phyloP scores from a whole-genome alignment of 2,329 filamentous ascomycete species.

The Claviceps arundinis region DNA sequence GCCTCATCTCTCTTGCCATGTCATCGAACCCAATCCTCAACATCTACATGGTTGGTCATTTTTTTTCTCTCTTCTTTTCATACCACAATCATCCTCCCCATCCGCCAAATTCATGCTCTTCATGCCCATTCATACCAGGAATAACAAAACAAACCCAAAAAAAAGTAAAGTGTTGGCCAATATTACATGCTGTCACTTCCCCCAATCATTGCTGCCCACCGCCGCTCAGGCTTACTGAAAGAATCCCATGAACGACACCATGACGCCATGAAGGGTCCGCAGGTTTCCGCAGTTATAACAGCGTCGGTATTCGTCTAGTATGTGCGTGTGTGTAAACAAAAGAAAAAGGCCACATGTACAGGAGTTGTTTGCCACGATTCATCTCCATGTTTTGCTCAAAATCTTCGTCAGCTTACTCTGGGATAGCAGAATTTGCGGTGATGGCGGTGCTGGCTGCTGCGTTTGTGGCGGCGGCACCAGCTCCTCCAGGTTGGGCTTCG shows the following conservation, averaged over 20 bases:
- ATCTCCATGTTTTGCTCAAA: too few species aligned
- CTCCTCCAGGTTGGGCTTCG: constrained; percentile 15
- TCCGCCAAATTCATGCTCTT: neutral
- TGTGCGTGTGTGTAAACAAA: neutral
- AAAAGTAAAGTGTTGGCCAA: neutral
- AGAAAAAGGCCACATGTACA: neutral
- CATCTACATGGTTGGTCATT: neutral
- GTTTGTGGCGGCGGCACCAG: constrained; percentile 15
- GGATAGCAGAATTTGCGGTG: constrained; percentile 20
- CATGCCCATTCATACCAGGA: neutral
- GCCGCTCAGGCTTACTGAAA: neutral
- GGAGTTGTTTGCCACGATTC: neutral
- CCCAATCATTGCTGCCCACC: neutral
- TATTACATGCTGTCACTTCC: neutral
- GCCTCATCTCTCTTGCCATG: neutral
- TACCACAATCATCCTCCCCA: neutral
- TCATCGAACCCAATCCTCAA: neutral
- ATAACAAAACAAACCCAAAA: neutral
- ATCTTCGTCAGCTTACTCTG: constrained; percentile 15
- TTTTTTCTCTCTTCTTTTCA: neutral
- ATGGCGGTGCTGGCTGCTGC: constrained; percentile 10
- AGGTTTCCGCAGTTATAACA: neutral
- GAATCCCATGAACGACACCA: neutral
- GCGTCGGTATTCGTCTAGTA: neutral
- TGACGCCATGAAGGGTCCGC: neutral